Evolutionary conservation across 495 filamentous ascomycete species (phyloP), one percentile per base, ranked within the genome.

Genomic region (Aspergillus saccharolyticus): DNA sequence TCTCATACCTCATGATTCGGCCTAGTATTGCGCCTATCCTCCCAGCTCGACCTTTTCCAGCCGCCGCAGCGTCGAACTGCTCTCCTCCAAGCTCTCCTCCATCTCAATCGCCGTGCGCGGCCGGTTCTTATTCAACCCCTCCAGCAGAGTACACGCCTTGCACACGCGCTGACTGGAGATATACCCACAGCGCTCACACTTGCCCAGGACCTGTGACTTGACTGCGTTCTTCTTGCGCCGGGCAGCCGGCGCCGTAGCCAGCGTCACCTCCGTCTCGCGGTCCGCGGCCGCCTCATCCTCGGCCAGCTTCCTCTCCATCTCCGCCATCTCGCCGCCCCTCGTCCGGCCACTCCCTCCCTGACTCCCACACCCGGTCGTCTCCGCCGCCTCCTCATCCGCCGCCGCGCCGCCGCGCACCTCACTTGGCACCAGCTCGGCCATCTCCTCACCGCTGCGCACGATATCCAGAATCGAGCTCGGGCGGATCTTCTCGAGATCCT

Each of bases 401-500:
- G 79, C 80, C 12, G 70, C 69, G 21, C 63, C 68, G 15, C 68
- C 63, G 30, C 57, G 67, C 17, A 77, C 68, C 53, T 82, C 82
- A 19, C 75, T 76, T 0, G 92, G 91, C 2, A 96, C 90, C 22
- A 97, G 76, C 58, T 78, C 84, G 9, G 91, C 93, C 88, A 98
- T 97, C 60, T 97, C 95, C 71, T 97, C 91, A 10, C 94, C 94
- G 66, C 91, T 96, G 56, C 86, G 82, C 33, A 98, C 92, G 61
- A 98, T 87, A 73, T 98, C 95, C 50, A 98, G 66, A 59, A 98
- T 97, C 1, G 93, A 90, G 54, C 90, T 96, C 2, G 94, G 93
- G 16, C 94, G 81, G 30, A 98, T 88, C 57, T 87, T 86, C 77
- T 98, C 94, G 22, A 98, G 72, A 64, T 91, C 92, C 77, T 98